Evolutionary conservation across 1,284 basidiomycete species (phyloP).

Genomic region (Wolfiporia cocos): DNA sequence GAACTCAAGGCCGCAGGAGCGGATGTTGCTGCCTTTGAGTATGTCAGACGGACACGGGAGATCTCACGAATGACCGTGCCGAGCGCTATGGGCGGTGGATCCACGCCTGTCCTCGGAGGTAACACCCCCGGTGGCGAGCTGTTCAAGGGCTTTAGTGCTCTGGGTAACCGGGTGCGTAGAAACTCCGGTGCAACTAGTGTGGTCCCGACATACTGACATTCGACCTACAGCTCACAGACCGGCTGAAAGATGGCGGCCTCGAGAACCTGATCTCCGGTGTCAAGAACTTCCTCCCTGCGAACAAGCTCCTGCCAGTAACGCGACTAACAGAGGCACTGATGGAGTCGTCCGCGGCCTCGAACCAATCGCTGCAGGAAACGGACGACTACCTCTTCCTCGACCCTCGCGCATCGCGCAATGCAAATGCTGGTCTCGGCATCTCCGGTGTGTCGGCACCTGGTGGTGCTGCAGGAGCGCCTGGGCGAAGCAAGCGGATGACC

Average conservation of each 20-base stretch:
- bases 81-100: conserved; percentile 46
- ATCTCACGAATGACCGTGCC: conserved; percentile 78
- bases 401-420: conserved; percentile 70
- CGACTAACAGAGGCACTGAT: conserved; percentile 93
- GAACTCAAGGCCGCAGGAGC: conserved; percentile 79
- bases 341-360: conserved; percentile 90
- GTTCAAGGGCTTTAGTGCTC: conserved; percentile 87
- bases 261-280: conserved; percentile 97
- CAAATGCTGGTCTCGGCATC: conserved; percentile 43
- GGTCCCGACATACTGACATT: conserved; percentile 9
- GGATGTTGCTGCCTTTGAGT: conserved; percentile 84
- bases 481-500: conserved; percentile 65
- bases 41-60: conserved; percentile 89
- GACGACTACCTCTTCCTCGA: conserved; percentile 97
- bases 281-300: conserved; percentile 95
- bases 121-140: conserved; percentile 70
- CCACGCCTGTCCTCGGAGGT: conserved; percentile 72
- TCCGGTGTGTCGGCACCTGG: conserved; percentile 42
- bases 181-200: background rate
- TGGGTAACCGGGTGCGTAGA: conserved; percentile 77
- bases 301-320: conserved; percentile 91
- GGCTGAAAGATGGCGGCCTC: conserved; percentile 89
- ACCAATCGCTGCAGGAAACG: conserved; percentile 91
- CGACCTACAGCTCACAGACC: conserved; percentile 71
- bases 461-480: conserved; percentile 32